phyloP scores from a whole-genome alignment of 441 rosid species.

The Croton setiger region DNA sequence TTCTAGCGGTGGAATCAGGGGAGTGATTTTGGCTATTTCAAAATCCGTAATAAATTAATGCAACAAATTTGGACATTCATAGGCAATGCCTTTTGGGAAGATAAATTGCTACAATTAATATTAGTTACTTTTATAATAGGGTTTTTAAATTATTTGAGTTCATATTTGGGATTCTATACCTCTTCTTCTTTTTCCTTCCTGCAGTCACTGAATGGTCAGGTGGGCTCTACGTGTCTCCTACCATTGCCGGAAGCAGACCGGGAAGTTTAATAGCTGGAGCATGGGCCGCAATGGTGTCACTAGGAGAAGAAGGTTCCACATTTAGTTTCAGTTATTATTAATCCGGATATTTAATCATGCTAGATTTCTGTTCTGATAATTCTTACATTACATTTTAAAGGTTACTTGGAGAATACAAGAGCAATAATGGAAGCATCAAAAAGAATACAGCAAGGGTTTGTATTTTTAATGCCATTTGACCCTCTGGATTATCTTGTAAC shows the following conservation, averaged over 20 bases:
- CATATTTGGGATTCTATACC: conserved; percentile 10
- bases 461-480: conserved; percentile 14
- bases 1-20: neutral
- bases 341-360: conserved; percentile 2
- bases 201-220: conserved; percentile 98
- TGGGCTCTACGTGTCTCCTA: conserved; percentile 89
- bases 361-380: conserved; percentile 22
- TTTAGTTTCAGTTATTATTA: neutral
- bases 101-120: neutral
- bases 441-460: conserved; percentile 68
- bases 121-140: conserved; percentile 1
- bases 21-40: neutral
- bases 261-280: conserved; percentile 90
- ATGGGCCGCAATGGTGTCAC: conserved; percentile 95
- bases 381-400: conserved; percentile 35
- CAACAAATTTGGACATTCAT: neutral
- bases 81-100: conserved; percentile 3
- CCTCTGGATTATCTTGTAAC: neutral
- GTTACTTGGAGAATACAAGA: conserved; percentile 71
- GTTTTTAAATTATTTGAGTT: conserved; percentile 12
- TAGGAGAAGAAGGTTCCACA: conserved; percentile 74
- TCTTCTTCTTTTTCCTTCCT: conserved; percentile 19
- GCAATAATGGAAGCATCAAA: conserved; percentile 79
- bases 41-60: neutral
- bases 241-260: conserved; percentile 94